Percentiles rank a stretch among this genome's conserved stretches.
Conservation (phyloP, 148 eudicot genomes). For the Chenopodium suecicum region DNA sequence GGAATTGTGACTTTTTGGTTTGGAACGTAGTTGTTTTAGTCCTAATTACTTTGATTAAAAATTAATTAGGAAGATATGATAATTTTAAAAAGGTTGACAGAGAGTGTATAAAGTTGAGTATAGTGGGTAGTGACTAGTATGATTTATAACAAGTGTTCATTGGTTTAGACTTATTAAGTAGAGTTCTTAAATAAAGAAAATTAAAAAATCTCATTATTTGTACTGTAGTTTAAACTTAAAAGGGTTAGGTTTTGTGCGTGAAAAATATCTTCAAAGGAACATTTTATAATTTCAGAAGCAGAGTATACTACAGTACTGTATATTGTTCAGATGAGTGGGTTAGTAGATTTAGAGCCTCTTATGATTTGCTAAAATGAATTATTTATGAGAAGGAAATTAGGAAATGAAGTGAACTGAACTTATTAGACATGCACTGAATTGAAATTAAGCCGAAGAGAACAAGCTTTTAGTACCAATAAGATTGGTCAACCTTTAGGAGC, state of each 20-base stretch:
- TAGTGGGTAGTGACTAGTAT: slow-evolving; percentile 8
- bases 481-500: too few relatives aligned
- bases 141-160: not conserved
- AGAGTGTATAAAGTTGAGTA: not conserved
- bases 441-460: too few relatives aligned
- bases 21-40: not conserved
- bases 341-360: too few relatives aligned
- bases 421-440: too few relatives aligned
- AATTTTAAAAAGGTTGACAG: not conserved
- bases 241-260: slow-evolving; percentile 1
- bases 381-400: too few relatives aligned
- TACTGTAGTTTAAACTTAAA: not conserved
- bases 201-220: slow-evolving; percentile 7
- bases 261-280: not conserved
- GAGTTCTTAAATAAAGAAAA: not conserved
- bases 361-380: too few relatives aligned
- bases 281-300: not conserved
- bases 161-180: not conserved
- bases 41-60: not conserved
- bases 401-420: too few relatives aligned
- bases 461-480: too few relatives aligned
- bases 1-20: not conserved
- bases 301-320: not conserved
- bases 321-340: too few relatives aligned
- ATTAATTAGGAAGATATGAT: not conserved